Conservation (phyloP, 352 stramenopile species). For the Phytophthora pini region DNA sequence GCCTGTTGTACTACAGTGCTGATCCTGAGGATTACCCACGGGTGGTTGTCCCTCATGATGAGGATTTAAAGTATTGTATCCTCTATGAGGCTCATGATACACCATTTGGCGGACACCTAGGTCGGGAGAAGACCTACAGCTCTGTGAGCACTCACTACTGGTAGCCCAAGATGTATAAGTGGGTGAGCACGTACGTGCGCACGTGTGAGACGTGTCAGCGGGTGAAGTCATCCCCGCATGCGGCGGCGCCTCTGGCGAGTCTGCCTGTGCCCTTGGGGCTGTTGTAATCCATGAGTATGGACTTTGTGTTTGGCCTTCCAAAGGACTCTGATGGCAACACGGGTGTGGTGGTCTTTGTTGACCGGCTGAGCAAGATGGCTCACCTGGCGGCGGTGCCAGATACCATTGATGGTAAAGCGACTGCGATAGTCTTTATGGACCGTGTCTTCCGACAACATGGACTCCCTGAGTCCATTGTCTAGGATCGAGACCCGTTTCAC, state of each 20-base stretch:
- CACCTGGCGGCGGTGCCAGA: too few relatives aligned
- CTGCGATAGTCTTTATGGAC: too few relatives aligned
- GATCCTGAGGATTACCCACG: neutral
- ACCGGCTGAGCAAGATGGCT: too few relatives aligned
- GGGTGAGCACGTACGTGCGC: conserved; percentile 18
- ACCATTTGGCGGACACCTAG: conserved; percentile 2
- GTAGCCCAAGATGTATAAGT: conserved; percentile 35
- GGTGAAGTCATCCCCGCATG: conserved; percentile 1
- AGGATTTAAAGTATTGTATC: too few relatives aligned
- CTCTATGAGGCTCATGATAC: neutral
- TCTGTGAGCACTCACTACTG: conserved; percentile 8
- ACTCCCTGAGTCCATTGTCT: too few relatives aligned
- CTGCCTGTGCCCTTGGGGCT: neutral
- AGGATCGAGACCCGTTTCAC: too few relatives aligned
- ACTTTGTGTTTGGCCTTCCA: neutral
- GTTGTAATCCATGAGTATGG: conserved; percentile 2
- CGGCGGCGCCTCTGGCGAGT: neutral
- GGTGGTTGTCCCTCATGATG: neutral
- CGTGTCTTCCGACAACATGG: too few relatives aligned
- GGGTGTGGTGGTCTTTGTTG: too few relatives aligned
- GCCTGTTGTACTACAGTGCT: neutral
- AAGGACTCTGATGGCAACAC: too few relatives aligned
- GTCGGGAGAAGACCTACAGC: conserved; percentile 32
- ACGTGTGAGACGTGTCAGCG: conserved; percentile 7
- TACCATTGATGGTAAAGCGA: too few relatives aligned